These are phyloP conservation scores for Aureobasidium melanogenum DNA, from an alignment of 2,329 filamentous ascomycete genomes.

Conservation along the genomic window DNA sequence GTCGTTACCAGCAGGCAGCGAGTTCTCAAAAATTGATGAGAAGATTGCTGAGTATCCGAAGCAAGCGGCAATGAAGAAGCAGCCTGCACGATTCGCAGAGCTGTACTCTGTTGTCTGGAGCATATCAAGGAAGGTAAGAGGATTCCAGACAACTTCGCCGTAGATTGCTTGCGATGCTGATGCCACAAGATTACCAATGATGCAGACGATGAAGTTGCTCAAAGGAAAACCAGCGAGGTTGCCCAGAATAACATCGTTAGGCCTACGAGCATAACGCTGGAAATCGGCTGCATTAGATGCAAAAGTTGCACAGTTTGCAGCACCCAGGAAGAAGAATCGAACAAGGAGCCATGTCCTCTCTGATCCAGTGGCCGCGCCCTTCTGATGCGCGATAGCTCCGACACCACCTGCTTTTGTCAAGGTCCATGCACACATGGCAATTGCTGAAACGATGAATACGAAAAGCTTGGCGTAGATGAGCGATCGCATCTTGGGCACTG, in stretches of 20 bases:
- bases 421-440: not conserved
- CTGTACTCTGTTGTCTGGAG: slow-evolving; percentile 20
- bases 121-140: slow-evolving; percentile 28
- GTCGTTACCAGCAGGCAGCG: slow-evolving; percentile 32
- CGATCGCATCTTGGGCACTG: not conserved
- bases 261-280: slow-evolving; percentile 34
- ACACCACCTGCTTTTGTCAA: slow-evolving; percentile 4
- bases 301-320: slow-evolving; percentile 28
- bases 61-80: slow-evolving; percentile 33
- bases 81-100: slow-evolving; percentile 28
- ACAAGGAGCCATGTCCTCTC: slow-evolving; percentile 27
- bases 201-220: slow-evolving; percentile 29
- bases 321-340: slow-evolving; percentile 30
- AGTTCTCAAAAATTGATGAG: slow-evolving; percentile 37
- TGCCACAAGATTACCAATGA: slow-evolving; percentile 34
- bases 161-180: slow-evolving; percentile 25
- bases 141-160: slow-evolving; percentile 30
- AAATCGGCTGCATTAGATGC: slow-evolving; percentile 37
- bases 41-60: slow-evolving; percentile 38
- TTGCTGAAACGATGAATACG: not conserved
- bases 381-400: not conserved
- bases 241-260: slow-evolving; percentile 33
- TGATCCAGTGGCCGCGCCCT: not conserved
- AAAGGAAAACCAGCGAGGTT: slow-evolving; percentile 34
- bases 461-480: slow-evolving; percentile 3